Evolutionary conservation across 176 grass and related monocot genomes (phyloP), one percentile per base, ranked within the genome.

Genomic region (Tuctoria greenei): DNA sequence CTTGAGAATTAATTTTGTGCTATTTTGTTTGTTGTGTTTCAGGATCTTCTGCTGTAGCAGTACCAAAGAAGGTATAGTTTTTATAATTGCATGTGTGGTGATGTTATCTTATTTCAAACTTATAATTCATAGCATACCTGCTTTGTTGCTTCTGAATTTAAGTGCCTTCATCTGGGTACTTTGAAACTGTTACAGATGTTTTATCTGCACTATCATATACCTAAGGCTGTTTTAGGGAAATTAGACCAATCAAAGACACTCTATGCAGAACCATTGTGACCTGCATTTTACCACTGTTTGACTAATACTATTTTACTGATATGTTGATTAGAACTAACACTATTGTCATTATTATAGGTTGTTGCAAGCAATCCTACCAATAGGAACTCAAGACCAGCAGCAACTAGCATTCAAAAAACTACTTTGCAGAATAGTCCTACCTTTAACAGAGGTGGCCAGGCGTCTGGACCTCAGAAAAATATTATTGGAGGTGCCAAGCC

Each of bases 361-460:
- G 27, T 16, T 72, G 23, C 81, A 76, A 85, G 50, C 69, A 59
- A 72, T 85, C 67, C 66, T 77, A 38, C 79, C 40, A 58, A 11
- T 67, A 83, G 71, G 77, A 86, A 79, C 17, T 24, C 71, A 17
- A 82, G 14, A 63, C 24, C 31, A 31, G 64, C 78, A 49, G 46
- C 67, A 67, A 46, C 54, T 68, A 72, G 60, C 58, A 71, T 15
- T 26, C 60, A 72, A 23, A 93, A 59, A 64, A 16, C 79, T 60
- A 68, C 59, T 64, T 37, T 68, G 38, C 82, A 82, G 71, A 65
- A 63, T 39, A 85, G 37, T 16, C 66, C 87, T 34, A 73, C 59
- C 73, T 82, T 77, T 38, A 93, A 88, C 25, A 82, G 79, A 69
- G 82, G 76, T 79, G 81, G 73, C 25, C 75, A 79, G 47, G 71